A percentile compares a stretch with the other conserved stretches of the same genome.
phyloP scores from a whole-genome alignment of 1,139 yeast genomes.

The Wickerhamomyces sp. region DNA sequence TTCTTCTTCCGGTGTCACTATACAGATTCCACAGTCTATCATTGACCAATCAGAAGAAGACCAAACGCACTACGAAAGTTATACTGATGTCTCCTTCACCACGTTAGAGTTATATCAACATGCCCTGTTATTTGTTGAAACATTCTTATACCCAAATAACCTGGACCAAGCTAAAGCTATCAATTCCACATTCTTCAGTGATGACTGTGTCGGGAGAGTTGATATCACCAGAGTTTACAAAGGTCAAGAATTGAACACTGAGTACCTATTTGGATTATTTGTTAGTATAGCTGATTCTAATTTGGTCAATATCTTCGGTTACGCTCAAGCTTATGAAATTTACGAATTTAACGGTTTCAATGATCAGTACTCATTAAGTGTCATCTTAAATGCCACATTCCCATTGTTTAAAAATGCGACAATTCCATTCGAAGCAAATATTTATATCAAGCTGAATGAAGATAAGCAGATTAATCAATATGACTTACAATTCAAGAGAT shows the following conservation, averaged over 20 bases:
- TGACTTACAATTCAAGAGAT: constrained; percentile 11
- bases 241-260: constrained; percentile 23
- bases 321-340: constrained; percentile 11
- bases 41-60: constrained; percentile 1
- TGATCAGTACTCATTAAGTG: constrained; percentile 11
- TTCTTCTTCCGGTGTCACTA: not conserved
- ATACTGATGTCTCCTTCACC: not conserved
- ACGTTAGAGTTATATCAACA: constrained; percentile 7
- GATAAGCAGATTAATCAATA: constrained; percentile 9
- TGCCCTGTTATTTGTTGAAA: constrained; percentile 5
- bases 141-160: constrained; percentile 12
- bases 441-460: constrained; percentile 14
- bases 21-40: constrained; percentile 1
- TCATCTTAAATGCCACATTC: constrained; percentile 12
- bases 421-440: constrained; percentile 19
- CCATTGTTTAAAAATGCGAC: constrained; percentile 8
- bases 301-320: constrained; percentile 14
- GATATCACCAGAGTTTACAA: constrained; percentile 19
- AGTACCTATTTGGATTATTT: constrained; percentile 22
- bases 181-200: constrained; percentile 18
- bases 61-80: not conserved
- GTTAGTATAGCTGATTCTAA: constrained; percentile 6
- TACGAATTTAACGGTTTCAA: constrained; percentile 11
- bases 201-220: constrained; percentile 18
- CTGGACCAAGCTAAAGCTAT: constrained; percentile 12